Conservation (phyloP, 2,329 filamentous ascomycete genomes). For the Sporothrix inflata region DNA sequence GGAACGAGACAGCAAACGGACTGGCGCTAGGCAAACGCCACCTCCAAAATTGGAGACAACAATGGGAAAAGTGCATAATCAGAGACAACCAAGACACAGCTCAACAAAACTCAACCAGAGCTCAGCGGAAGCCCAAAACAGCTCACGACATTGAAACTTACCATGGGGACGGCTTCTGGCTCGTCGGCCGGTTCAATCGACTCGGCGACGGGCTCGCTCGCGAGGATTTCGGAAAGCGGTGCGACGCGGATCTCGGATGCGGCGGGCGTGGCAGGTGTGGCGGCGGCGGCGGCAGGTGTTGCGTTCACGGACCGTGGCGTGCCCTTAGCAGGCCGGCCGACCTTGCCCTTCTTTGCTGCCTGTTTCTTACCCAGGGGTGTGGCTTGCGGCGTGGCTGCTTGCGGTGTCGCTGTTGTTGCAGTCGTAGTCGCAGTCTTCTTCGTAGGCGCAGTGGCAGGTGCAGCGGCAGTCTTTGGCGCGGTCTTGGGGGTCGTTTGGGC, state of each 20-base stretch:
- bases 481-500: neutral
- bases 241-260: neutral
- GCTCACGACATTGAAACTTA: neutral
- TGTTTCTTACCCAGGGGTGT: neutral
- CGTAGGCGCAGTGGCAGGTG: constrained; percentile 2
- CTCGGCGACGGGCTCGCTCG: neutral
- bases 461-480: neutral
- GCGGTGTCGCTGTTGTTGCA: neutral
- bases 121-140: neutral
- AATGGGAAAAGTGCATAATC: neutral
- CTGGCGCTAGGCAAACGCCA: neutral
- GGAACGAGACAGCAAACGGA: constrained; percentile 1
- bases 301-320: neutral
- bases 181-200: neutral
- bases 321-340: constrained; percentile 18
- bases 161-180: neutral
- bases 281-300: neutral
- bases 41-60: neutral
- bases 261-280: neutral
- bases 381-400: neutral
- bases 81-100: neutral
- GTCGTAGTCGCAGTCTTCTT: neutral
- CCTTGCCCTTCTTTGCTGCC: neutral
- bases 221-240: neutral
- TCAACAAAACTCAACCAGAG: neutral